Conservation (phyloP, 805 yeast genomes). For the Pichia gijzeniarum region DNA sequence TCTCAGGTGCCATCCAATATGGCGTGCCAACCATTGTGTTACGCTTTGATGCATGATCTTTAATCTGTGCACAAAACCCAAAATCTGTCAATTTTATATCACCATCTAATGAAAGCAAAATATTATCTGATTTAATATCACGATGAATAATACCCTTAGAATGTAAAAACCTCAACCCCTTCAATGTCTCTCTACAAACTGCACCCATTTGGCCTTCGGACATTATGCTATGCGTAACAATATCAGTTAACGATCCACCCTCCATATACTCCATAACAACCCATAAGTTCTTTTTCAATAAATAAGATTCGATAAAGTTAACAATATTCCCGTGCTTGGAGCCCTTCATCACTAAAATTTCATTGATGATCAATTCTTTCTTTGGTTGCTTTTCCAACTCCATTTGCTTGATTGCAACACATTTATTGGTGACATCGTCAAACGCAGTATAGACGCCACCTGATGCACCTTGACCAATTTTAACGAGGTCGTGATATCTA, state of each 20-base stretch:
- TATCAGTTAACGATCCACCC: constrained; percentile 95
- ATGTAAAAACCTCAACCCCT: constrained; percentile 83
- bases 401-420: constrained; percentile 96
- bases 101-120: constrained; percentile 75
- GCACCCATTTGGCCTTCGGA: constrained; percentile 94
- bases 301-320: constrained; percentile 82
- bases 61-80: constrained; percentile 72
- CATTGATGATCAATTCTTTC: constrained; percentile 91
- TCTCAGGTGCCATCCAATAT: constrained; percentile 90
- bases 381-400: constrained; percentile 90
- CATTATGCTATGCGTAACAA: constrained; percentile 81
- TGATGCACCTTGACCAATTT: constrained; percentile 97
- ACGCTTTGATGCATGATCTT: constrained; percentile 64
- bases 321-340: constrained; percentile 88
- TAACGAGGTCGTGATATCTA: constrained; percentile 59
- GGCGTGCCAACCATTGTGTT: constrained; percentile 89
- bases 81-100: constrained; percentile 87
- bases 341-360: constrained; percentile 92
- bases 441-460: constrained; percentile 95
- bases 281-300: constrained; percentile 80
- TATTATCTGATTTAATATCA: constrained; percentile 93
- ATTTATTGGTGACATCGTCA: constrained; percentile 44
- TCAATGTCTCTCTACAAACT: constrained; percentile 84
- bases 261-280: constrained; percentile 99
- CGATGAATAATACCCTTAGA: constrained; percentile 91